Percentiles rank a stretch among this genome's conserved stretches.
These are phyloP conservation scores for Nakataea oryzae DNA, from an alignment of 2,329 filamentous ascomycete species.

Conservation along the genomic window DNA sequence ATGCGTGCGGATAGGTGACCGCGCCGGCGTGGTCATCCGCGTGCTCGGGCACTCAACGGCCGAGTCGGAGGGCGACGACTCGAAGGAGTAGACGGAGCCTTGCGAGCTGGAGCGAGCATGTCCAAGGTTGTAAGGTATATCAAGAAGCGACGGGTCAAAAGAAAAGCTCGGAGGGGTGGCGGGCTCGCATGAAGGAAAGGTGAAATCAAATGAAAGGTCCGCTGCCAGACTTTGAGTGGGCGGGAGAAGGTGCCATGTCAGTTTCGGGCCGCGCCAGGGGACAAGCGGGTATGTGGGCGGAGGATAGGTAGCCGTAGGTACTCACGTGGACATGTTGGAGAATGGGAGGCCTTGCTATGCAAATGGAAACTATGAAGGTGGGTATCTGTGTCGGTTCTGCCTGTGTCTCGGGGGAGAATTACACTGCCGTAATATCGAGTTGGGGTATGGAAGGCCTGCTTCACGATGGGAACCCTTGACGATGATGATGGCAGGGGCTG, in stretches of 20 bases:
- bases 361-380: background rate
- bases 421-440: background rate
- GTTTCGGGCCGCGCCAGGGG: background rate
- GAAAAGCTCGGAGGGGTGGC: conserved; percentile 39
- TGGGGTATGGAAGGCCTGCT: background rate
- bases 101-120: conserved; percentile 57
- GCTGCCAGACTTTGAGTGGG: conserved; percentile 42
- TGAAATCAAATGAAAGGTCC: conserved; percentile 52
- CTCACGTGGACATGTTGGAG: conserved; percentile 33
- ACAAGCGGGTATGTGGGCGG: background rate
- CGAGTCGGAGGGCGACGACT: conserved; percentile 56
- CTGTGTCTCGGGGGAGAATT: background rate
- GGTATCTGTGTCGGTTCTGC: background rate
- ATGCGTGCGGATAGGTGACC: conserved; percentile 65
- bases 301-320: conserved; percentile 8
- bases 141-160: conserved; percentile 46
- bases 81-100: conserved; percentile 56
- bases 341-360: conserved; percentile 1
- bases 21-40: conserved; percentile 55
- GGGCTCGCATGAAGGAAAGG: conserved; percentile 42
- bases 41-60: conserved; percentile 36
- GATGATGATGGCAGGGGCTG: background rate
- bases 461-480: background rate
- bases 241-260: background rate
- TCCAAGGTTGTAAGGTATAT: conserved; percentile 39